phyloP scores from a whole-genome alignment of 106 monocot species.

The Apostasia ramifera region DNA sequence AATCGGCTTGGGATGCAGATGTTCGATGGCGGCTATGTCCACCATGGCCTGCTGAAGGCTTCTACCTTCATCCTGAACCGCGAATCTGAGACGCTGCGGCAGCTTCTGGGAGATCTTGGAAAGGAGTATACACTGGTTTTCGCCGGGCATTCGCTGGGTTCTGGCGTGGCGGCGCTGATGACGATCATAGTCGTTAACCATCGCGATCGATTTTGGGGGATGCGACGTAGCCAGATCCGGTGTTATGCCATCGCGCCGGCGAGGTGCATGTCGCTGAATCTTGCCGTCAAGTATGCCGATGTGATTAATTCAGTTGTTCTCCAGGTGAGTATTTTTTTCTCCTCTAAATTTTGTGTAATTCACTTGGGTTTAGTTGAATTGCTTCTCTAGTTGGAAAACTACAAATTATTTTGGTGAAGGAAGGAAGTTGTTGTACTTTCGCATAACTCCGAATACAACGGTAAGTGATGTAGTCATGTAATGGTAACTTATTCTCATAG shows the following conservation, averaged over 20 bases:
- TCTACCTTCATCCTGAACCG: constrained; percentile 57
- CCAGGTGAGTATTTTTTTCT: constrained; percentile 34
- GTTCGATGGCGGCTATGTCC: constrained; percentile 20
- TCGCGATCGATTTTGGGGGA: constrained; percentile 36
- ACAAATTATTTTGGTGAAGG: no score
- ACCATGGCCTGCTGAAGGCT: constrained; percentile 58
- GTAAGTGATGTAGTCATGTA: no score
- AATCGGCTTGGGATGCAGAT: constrained; percentile 14
- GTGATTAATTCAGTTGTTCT: constrained; percentile 70
- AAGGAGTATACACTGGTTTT: constrained; percentile 52
- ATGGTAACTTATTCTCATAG: no score
- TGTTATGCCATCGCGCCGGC: constrained; percentile 81
- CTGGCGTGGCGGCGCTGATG: constrained; percentile 79
- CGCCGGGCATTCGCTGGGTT: constrained; percentile 77
- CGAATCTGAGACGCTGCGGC: constrained; percentile 46
- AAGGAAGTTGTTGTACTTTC: no score
- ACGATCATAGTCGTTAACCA: constrained; percentile 60
- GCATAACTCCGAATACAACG: no score
- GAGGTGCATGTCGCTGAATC: constrained; percentile 82
- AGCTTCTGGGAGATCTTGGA: constrained; percentile 29
- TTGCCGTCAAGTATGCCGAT: constrained; percentile 91
- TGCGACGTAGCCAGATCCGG: constrained; percentile 36
- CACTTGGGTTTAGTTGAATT: not conserved
- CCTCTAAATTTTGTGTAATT: not conserved
- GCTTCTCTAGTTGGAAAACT: no score